Conservation (phyloP, 108 stramenopile species). For the Nitzschia palea region DNA sequence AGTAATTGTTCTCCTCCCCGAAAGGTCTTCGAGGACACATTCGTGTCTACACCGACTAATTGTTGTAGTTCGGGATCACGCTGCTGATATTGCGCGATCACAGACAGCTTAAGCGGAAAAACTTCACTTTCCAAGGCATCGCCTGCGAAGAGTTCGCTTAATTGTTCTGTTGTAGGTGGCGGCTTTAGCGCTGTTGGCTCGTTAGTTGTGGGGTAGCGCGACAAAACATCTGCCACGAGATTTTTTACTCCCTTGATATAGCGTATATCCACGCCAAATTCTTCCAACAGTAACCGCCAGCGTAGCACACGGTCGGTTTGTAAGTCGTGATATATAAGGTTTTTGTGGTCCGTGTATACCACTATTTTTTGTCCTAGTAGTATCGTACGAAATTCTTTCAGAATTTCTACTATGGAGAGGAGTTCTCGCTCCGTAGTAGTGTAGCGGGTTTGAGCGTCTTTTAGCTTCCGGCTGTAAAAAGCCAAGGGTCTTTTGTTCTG, state of each 20-base stretch:
- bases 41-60: too few species aligned
- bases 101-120: too few species aligned
- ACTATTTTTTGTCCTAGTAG: conserved; percentile 37
- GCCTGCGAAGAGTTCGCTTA: too few species aligned
- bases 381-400: conserved; percentile 52
- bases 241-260: neutral
- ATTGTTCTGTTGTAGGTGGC: too few species aligned
- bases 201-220: too few species aligned
- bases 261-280: neutral
- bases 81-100: too few species aligned
- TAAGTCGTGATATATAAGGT: conserved; percentile 26
- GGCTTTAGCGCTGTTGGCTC: too few species aligned
- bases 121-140: too few species aligned
- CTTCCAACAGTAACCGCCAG: conserved; percentile 37
- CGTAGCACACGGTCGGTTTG: conserved; percentile 40
- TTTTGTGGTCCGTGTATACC: conserved; percentile 49
- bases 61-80: too few species aligned
- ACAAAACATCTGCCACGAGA: neutral
- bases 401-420: conserved; percentile 45
- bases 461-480: conserved; percentile 32
- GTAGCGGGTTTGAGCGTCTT: conserved; percentile 32
- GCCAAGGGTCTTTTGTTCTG: conserved; percentile 21
- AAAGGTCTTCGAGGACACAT: too few species aligned
- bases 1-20: too few species aligned
- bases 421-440: conserved; percentile 46